Evolutionary conservation across 1,139 yeast genomes (phyloP), one percentile per base, ranked within the genome.

Genomic region (Geotrichum phurueaensis): DNA sequence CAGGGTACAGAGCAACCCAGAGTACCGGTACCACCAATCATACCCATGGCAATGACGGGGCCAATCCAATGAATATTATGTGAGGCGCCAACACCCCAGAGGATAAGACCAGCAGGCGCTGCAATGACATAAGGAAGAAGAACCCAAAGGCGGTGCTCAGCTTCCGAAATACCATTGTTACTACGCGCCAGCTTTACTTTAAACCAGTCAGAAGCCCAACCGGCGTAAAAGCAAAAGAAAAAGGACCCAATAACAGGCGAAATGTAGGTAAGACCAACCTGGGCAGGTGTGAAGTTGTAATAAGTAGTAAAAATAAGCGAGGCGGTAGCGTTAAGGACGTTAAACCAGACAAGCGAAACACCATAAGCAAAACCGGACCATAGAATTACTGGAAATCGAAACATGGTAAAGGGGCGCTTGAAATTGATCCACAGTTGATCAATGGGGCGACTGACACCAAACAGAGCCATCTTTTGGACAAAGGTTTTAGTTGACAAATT

Each of bases 71-170:
- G 79, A 62, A 82, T 72, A 43, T 77, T 76, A 61, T 82, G 84
- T 15, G 86, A 87, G 7, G 85, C 79, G 22, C 96, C 96, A 47
- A 87, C 84, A 51, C 96, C 96, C 77, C 89, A 89, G 78, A 89
- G 78, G 65, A 89, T 77, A 61, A 88, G 74, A 5, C 95, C 96
- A 9, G 81, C 76, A 1, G 96, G 92, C 10, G 89, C 84, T 39
- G 87, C 76, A 60, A 88, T 71, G 60, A 85, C 82, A 18, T 90
- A 83, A 31, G 84, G 77, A 61, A 84, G 76, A 49, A 87, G 76
- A 63, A 87, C 84, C 81, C 87, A 87, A 53, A 89, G 77, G 68
- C 95, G 79, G 72, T 79, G 85, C 72, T 89, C 96, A 2, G 95
- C 91, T 71, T 89, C 96, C 65, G 81, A 79, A 47, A 86, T 73